Base-by-base conservation (phyloP, 768 basidiomycete genomes). In the Leccinum sublutescens region DNA sequence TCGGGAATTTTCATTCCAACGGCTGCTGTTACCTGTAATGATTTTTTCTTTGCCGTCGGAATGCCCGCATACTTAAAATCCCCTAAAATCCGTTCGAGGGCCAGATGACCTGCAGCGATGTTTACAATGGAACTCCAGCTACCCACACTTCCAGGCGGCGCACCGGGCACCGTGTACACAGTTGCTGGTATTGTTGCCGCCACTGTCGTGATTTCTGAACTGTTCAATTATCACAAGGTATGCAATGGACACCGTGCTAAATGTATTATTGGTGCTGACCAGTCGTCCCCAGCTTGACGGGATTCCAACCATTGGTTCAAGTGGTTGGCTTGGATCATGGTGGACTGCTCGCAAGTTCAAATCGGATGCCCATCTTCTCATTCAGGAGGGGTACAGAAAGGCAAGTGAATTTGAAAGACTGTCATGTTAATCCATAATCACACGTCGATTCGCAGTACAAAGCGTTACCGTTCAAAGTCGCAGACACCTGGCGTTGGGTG, bases 241-340 rank as follows among this genome's bases (percentile, higher is more conserved):
- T 34, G 34, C 34, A 12, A 12, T 34, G 31, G 31, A 33, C 31
- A 27, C 45, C 8, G 6, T 6, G 10, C 40, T 33, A 33, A 11
- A 34, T 11, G 11, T n/a, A 12, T 38, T 23, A 27, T 25, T 7
- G 15, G 15, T n/a, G 1, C 33, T 45, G n/a, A n/a, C 19, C 4
- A n/a, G 14, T 43, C 15, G 21, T 38, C 15, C 17, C 31, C 48
- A 74, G 74, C 61, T 74, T 27, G 62, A 68, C 29, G 56, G 49
- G 33, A 71, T 77, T 9, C 76, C 76, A 5, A 67, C 74, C 38
- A 52, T 4, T 61, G 68, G 34, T 34, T 34, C 34, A 34, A 34
- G 12, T 34, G 34, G 34, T 34, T 34, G 34, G 34, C 5, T 34
- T 34, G 34, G 34, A 34, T 34, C 34, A 34, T 34, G 34, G 34